Base-by-base conservation (phyloP, 2,329 filamentous ascomycete species). In the Penicillium sp. region DNA sequence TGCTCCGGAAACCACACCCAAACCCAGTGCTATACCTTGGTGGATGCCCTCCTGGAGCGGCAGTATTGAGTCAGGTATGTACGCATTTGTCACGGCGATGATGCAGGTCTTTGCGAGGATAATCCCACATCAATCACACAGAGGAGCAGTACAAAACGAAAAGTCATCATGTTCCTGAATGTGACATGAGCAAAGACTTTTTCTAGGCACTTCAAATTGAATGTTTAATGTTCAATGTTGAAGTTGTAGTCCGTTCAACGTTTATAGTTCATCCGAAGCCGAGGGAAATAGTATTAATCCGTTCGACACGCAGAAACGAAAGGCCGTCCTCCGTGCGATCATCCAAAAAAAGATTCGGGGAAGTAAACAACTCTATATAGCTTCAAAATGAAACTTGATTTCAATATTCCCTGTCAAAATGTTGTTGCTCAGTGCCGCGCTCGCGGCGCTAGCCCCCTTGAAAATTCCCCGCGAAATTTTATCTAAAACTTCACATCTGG, bases 251-350 rank as follows among this genome's bases (percentile, higher is more conserved):
- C 36, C 16, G 19, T 36, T 16, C n/a, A 36, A 36, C 35, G 35
- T 39, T 39, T 39, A 19, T 48, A 49, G 50, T 53, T 53, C 50
- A 53, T 78, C 63, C 68, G 67, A 45, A 23, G 56, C 58, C 59
- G 59, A 57, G 61, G 70, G 70, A 71, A 73, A 73, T 72, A 71
- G 70, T 72, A 65, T 72, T 73, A 73, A 73, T 73, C 70, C 70
- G 70, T 64, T 64, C 63, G 62, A 66, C 61, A 69, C 70, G 70
- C 70, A 73, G 70, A 73, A 73, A 73, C 68, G 67, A 73, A 73
- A 72, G 63, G 68, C 70, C 70, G 68, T 66, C 61, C 68, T 70
- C 70, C 69, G 70, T 67, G 59, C 61, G 63, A 71, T 68, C 64
- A 70, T 66, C 66, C 62, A 53, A 56, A 56, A 52, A 56, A 48